Evolutionary conservation across 768 basidiomycete genomes (phyloP), one percentile per base, ranked within the genome.

Genomic region (Amanita subjunquillea): DNA sequence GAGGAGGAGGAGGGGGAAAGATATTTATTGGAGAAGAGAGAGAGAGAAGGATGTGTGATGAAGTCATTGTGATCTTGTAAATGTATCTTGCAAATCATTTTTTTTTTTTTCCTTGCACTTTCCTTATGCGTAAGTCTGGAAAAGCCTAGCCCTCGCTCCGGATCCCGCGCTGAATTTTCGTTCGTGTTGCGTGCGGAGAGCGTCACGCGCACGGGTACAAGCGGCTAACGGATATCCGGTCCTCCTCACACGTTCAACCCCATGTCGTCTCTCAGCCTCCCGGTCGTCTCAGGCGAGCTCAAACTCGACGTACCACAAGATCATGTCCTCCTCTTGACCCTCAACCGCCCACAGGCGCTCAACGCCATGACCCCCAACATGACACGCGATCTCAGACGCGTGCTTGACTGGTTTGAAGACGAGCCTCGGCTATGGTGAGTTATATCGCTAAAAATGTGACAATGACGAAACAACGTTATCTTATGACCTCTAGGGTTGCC

Each of bases 341-440:
- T 75, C 54, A 91, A 91, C 66, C 74, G 88, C 6, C 87, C 88
- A 0, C 71, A 73, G 50, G 63, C 74, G 5, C 76, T 88, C 62
- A 91, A 93, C 60, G 87, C 91, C 1, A 77, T 92, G 72, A 79
- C 80, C 0, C 76, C 78, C 6, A 68, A 65, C 5, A 80, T 90
- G 74, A 59, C 68, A 13, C 57, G 63, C 1, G 83, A 83, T 63
- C 62, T 89, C 25, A 65, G 72, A 36, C 55, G 48, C 1, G 60
- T 84, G 4, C 63, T 90, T 29, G 71, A 79, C 54, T 90, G 87
- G 86, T 89, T 90, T 59, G 85, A 89, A 56, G 67, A 75, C 1
- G 85, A 89, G 50, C 74, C 83, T 13, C 68, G 69, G 45, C 65
- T 90, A n/a, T 91, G 89, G 88, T 87, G 60, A 13, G 75, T 36